Evolutionary conservation across 2,329 filamentous ascomycete genomes (phyloP).

Genomic region (Phyllosticta citriasiana): DNA sequence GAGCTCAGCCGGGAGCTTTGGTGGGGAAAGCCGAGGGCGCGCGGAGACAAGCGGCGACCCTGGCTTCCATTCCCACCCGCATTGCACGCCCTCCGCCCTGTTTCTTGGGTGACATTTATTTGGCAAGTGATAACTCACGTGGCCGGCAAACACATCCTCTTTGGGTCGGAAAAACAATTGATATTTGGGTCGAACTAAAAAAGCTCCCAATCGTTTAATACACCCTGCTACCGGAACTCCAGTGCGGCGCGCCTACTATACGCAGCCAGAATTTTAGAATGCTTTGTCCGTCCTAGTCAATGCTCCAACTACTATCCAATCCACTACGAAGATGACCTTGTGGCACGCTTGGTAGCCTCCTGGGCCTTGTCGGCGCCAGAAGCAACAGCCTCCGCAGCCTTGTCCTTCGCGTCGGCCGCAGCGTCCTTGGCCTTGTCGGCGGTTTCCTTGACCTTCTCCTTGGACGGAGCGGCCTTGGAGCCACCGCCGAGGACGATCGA

Average conservation of each 20-base stretch:
- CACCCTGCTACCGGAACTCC: conserved; percentile 1
- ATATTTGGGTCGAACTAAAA: not conserved
- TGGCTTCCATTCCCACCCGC: not conserved
- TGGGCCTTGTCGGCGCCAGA: conserved; percentile 59
- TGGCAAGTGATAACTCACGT: not conserved
- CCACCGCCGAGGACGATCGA: conserved; percentile 58
- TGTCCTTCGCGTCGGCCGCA: conserved; percentile 53
- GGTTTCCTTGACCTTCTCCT: conserved; percentile 59
- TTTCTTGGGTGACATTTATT: no score
- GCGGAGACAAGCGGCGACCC: not conserved
- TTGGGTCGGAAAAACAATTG: not conserved
- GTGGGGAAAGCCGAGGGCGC: conserved; percentile 3
- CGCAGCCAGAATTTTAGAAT: conserved; percentile 3
- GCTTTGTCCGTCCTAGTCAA: not conserved
- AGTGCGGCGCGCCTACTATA: not conserved
- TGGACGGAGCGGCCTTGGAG: conserved; percentile 49
- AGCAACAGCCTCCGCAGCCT: conserved; percentile 55
- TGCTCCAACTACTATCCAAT: conserved; percentile 1
- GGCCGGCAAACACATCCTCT: not conserved
- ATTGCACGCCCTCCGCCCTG: not conserved
- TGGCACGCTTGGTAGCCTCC: conserved; percentile 52
- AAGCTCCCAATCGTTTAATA: not conserved
- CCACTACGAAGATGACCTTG: conserved; percentile 30
- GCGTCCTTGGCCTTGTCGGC: conserved; percentile 69
- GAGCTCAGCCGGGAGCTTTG: conserved; percentile 5